These are phyloP conservation scores for Aspergillus cavernicola DNA, from an alignment of 495 filamentous ascomycete genomes.

Conservation along the genomic window DNA sequence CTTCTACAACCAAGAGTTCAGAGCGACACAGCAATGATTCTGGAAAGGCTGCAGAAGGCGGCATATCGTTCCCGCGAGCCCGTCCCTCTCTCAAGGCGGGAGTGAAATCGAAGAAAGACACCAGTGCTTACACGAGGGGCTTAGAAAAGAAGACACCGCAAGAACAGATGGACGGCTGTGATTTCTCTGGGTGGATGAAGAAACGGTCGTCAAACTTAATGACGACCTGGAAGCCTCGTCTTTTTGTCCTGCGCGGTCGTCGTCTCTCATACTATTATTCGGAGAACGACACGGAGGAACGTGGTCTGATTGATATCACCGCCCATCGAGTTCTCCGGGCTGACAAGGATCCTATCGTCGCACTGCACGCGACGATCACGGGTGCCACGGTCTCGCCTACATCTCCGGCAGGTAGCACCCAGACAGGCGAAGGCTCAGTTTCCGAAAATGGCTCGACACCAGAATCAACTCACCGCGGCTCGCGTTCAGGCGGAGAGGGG, in stretches of 20 bases:
- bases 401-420: slow-evolving; percentile 58
- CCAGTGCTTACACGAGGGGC: slow-evolving; percentile 87
- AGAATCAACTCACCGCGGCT: slow-evolving; percentile 22
- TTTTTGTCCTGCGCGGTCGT: slow-evolving; percentile 89
- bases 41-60: slow-evolving; percentile 59
- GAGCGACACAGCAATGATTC: slow-evolving; percentile 68
- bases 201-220: slow-evolving; percentile 94
- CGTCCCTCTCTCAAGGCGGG: slow-evolving; percentile 31
- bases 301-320: slow-evolving; percentile 95
- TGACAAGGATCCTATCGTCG: slow-evolving; percentile 85
- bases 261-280: slow-evolving; percentile 96
- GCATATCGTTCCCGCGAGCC: slow-evolving; percentile 41
- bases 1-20: slow-evolving; percentile 75
- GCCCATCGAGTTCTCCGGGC: slow-evolving; percentile 93
- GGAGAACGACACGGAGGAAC: slow-evolving; percentile 84
- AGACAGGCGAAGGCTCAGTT: slow-evolving; percentile 46
- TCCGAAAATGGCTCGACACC: slow-evolving; percentile 24
- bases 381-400: slow-evolving; percentile 75
- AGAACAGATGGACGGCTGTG: slow-evolving; percentile 81
- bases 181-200: slow-evolving; percentile 99
- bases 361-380: slow-evolving; percentile 87
- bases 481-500: slow-evolving; percentile 40
- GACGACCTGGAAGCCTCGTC: slow-evolving; percentile 92
- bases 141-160: slow-evolving; percentile 76
- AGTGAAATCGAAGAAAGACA: slow-evolving; percentile 83